Percentiles rank a stretch among this genome's conserved stretches.
Conservation (phyloP, 345 rosid species). For the Lepidium africanum region DNA sequence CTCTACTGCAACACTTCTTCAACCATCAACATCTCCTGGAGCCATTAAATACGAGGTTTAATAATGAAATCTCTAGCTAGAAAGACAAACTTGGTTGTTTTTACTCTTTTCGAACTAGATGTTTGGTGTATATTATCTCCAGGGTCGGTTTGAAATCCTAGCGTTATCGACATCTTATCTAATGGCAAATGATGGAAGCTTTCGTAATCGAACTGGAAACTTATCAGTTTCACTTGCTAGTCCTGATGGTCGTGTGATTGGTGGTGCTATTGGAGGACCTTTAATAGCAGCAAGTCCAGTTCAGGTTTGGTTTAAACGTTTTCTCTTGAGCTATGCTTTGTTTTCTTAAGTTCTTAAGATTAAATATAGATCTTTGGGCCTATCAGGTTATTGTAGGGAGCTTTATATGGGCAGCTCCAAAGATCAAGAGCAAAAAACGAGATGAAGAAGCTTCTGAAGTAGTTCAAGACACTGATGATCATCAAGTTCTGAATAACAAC, state of each 20-base stretch:
- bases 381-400: slow-evolving; percentile 88
- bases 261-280: slow-evolving; percentile 88
- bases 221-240: slow-evolving; percentile 87
- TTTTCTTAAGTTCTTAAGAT: background rate
- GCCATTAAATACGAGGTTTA: slow-evolving; percentile 81
- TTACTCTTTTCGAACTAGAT: background rate
- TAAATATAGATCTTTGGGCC: background rate
- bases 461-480: slow-evolving; percentile 32
- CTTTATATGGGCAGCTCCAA: slow-evolving; percentile 76
- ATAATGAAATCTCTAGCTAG: background rate
- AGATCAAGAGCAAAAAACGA: slow-evolving; percentile 58
- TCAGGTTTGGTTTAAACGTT: slow-evolving; percentile 41
- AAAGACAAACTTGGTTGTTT: background rate
- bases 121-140: slow-evolving; percentile 6
- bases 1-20: slow-evolving; percentile 76
- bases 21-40: slow-evolving; percentile 73
- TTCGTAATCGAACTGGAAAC: slow-evolving; percentile 59
- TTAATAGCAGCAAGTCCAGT: slow-evolving; percentile 86
- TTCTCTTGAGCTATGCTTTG: background rate
- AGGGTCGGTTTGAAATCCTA: slow-evolving; percentile 90
- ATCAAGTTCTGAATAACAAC: slow-evolving; percentile 29
- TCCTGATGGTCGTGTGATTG: slow-evolving; percentile 90
- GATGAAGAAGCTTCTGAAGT: slow-evolving; percentile 42
- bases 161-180: slow-evolving; percentile 75
- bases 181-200: slow-evolving; percentile 37